Evolutionary conservation across 179 eudicot genomes (phyloP), one percentile per base, ranked within the genome.

Genomic region (Heliamphora pulchella): DNA sequence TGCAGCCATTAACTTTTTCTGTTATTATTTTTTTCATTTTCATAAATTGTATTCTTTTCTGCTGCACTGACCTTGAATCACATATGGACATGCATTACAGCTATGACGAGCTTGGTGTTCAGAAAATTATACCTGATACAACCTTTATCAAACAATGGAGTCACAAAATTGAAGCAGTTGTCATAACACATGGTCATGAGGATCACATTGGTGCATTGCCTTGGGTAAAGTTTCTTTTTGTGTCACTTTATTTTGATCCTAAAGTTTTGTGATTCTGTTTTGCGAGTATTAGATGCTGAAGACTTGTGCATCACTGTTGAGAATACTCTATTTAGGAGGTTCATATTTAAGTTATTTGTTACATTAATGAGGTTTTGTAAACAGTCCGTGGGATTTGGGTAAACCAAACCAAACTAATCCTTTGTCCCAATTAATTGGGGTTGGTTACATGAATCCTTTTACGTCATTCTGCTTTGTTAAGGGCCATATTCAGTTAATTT

Each of bases 161-260:
- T 84, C 99, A 96, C 90, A 96, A 96, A 85, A 96, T 96, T 82
- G 99, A 96, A 90, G 99, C 99, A 81, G 99, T 96, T 79, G 84
- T 96, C 58, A 94, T 96, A 75, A 96, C 99, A 8, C 99, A 96
- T 87, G 99, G 99, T 41, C 99, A 96, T 80, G 99, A 96, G 89
- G 99, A 96, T 85, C 99, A 96, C 93, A 94, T 96, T 87, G 99
- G 99, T 89, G 99, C 99, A 85, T 92, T 96, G 90, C 99, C 99
- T 76, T 96, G 99, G 99, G 99, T 96, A 94, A 93, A 87, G 88
- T 84, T 89, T 87, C 91, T 86, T 65, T 86, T 76, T 88, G 87
- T n/a, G 70, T 83, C 6, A 6, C 80, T 68, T 63, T 65, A 77
- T n/a, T 63, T 39, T 7, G 18, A 54, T 14, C 62, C 46, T 43